phyloP scores from a whole-genome alignment of 2,329 filamentous ascomycete species.

The Dactylellina leptospora region DNA sequence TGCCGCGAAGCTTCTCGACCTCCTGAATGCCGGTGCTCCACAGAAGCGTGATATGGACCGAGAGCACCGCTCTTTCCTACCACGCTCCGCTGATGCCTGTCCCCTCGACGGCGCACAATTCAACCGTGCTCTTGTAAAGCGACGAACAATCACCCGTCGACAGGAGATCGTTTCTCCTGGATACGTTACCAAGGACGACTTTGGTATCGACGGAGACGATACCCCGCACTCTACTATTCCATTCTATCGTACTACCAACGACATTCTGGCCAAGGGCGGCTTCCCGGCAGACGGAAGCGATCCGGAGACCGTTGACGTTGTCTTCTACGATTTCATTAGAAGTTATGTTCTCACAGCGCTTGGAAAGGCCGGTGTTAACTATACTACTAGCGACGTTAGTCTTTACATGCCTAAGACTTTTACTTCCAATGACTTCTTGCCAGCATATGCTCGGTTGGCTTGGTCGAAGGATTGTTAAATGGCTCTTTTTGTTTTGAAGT shows the following conservation, averaged over 20 bases:
- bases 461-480: slow-evolving; percentile 49
- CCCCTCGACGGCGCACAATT: slow-evolving; percentile 39
- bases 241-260: slow-evolving; percentile 83
- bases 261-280: slow-evolving; percentile 74
- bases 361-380: slow-evolving; percentile 24
- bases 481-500: slow-evolving; percentile 8
- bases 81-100: slow-evolving; percentile 54
- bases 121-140: slow-evolving; percentile 56
- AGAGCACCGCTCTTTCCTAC: slow-evolving; percentile 37
- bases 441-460: slow-evolving; percentile 30
- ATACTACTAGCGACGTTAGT: slow-evolving; percentile 16
- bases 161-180: slow-evolving; percentile 67
- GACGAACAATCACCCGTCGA: slow-evolving; percentile 62
- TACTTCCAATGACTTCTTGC: slow-evolving; percentile 49
- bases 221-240: slow-evolving; percentile 79
- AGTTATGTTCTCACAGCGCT: slow-evolving; percentile 71
- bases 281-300: slow-evolving; percentile 66
- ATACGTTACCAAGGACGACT: slow-evolving; percentile 89
- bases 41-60: slow-evolving; percentile 47
- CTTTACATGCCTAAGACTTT: slow-evolving; percentile 33
- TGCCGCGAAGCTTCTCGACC: slow-evolving; percentile 73
- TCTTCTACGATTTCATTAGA: slow-evolving; percentile 91
- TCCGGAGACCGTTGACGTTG: slow-evolving; percentile 80
- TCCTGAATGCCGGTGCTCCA: slow-evolving; percentile 66
- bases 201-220: slow-evolving; percentile 85